Conservation (phyloP, 2,329 filamentous ascomycete species). For the Colletotrichum sp. region DNA sequence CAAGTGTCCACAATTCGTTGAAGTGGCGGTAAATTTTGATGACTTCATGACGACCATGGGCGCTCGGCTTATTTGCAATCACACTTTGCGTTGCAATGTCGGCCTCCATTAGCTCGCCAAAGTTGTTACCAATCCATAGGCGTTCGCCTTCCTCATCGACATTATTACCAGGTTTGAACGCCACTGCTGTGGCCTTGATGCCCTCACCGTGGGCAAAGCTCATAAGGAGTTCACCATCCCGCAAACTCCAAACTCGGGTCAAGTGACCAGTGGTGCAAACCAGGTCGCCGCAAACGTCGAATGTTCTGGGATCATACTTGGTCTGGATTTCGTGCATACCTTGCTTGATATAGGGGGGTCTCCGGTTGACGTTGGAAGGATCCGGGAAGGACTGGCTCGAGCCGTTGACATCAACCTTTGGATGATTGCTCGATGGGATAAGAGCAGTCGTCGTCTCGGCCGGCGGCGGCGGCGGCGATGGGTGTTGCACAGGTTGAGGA, state of each 20-base stretch:
- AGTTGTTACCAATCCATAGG: constrained; percentile 89
- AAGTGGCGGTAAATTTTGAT: constrained; percentile 85
- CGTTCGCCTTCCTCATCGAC: constrained; percentile 81
- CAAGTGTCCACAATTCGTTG: constrained; percentile 92
- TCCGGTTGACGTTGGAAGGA: constrained; percentile 80
- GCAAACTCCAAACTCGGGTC: constrained; percentile 86
- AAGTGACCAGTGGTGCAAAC: constrained; percentile 87
- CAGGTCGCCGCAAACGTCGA: constrained; percentile 87
- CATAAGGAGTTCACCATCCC: constrained; percentile 81
- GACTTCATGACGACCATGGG: constrained; percentile 81
- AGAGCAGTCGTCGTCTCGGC: constrained; percentile 44
- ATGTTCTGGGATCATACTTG: constrained; percentile 84
- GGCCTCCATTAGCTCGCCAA: constrained; percentile 87
- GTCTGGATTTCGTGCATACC: constrained; percentile 79
- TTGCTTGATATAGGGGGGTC: constrained; percentile 76
- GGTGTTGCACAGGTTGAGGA: not conserved
- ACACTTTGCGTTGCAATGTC: constrained; percentile 79
- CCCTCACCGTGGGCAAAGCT: constrained; percentile 85
- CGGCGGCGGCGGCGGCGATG: constrained; percentile 26
- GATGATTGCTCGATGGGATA: constrained; percentile 28
- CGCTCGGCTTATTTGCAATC: constrained; percentile 69
- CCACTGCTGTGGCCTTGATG: constrained; percentile 78
- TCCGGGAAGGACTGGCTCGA: constrained; percentile 69
- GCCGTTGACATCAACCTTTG: constrained; percentile 52
- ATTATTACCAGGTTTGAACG: constrained; percentile 82